Evolutionary conservation across 2,329 filamentous ascomycete species (phyloP).

Genomic region (Akanthomyces uredinophilus): DNA sequence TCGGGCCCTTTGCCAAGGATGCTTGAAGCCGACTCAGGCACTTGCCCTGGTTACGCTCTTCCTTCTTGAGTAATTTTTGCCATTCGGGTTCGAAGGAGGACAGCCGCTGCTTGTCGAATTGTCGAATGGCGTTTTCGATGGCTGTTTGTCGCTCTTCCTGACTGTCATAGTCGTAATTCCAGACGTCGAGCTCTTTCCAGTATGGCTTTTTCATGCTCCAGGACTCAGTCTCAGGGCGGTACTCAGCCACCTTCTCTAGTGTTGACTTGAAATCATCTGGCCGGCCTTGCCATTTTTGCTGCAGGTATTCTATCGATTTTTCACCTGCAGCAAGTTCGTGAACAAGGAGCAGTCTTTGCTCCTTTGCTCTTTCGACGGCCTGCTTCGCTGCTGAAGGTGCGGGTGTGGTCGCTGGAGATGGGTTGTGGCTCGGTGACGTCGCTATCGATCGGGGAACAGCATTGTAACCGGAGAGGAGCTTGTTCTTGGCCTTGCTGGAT

Average conservation of each 20-base stretch:
- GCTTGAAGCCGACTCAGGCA: conserved; percentile 58
- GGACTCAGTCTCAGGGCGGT: conserved; percentile 42
- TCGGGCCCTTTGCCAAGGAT: conserved; percentile 49
- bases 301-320: conserved; percentile 44
- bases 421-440: conserved; percentile 51
- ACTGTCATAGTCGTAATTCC: conserved; percentile 52
- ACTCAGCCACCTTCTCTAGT: conserved; percentile 55
- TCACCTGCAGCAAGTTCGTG: conserved; percentile 56
- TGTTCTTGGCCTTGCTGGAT: conserved; percentile 36
- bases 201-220: conserved; percentile 53
- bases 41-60: conserved; percentile 54
- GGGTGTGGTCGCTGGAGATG: conserved; percentile 49
- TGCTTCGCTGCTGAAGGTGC: conserved; percentile 47
- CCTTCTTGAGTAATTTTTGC: conserved; percentile 54
- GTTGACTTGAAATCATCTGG: conserved; percentile 50
- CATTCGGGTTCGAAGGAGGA: conserved; percentile 53
- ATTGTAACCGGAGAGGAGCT: conserved; percentile 36
- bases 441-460: conserved; percentile 39
- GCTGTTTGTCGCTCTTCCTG: conserved; percentile 52
- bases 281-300: conserved; percentile 45
- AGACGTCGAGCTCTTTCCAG: conserved; percentile 62
- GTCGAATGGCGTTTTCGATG: conserved; percentile 55
- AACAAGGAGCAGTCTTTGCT: conserved; percentile 48
- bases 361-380: conserved; percentile 48
- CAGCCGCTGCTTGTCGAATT: conserved; percentile 55